Evolutionary conservation across 768 basidiomycete species (phyloP).

Genomic region (Pleurotus cornucopiae): DNA sequence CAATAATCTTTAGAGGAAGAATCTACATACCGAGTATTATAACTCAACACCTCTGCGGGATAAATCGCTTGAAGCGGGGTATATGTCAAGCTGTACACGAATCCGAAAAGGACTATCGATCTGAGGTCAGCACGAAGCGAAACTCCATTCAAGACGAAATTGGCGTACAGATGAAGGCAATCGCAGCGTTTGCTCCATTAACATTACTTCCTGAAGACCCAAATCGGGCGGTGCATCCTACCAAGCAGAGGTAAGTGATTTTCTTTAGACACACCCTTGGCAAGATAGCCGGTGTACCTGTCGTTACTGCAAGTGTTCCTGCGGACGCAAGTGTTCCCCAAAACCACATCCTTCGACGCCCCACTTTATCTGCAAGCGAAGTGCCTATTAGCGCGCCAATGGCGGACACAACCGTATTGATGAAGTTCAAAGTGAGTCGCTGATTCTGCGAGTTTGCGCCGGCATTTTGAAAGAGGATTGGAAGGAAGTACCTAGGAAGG

Average conservation of each 20-base stretch:
- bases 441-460: constrained; percentile 35
- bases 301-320: constrained; percentile 34
- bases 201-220: constrained; percentile 30
- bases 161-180: constrained; percentile 40
- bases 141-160: not conserved
- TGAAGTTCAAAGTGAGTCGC: constrained; percentile 36
- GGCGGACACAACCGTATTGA: constrained; percentile 37
- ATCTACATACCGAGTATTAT: constrained; percentile 39
- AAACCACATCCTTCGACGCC: constrained; percentile 42
- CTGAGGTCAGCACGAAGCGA: not conserved
- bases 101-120: constrained; percentile 44
- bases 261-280: not conserved
- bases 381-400: constrained; percentile 38
- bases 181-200: constrained; percentile 36
- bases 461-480: constrained; percentile 35
- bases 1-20: not conserved
- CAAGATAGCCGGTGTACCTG: constrained; percentile 19
- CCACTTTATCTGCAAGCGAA: constrained; percentile 37
- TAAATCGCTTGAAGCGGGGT: constrained; percentile 58
- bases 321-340: constrained; percentile 41
- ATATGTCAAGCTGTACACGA: constrained; percentile 51
- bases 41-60: constrained; percentile 51
- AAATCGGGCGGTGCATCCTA: constrained; percentile 38
- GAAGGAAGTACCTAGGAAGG: constrained; percentile 33
- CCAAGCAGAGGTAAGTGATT: not conserved